These are phyloP conservation scores for Eucalyptus grandis DNA, from an alignment of 345 rosid species.

Conservation along the genomic window DNA sequence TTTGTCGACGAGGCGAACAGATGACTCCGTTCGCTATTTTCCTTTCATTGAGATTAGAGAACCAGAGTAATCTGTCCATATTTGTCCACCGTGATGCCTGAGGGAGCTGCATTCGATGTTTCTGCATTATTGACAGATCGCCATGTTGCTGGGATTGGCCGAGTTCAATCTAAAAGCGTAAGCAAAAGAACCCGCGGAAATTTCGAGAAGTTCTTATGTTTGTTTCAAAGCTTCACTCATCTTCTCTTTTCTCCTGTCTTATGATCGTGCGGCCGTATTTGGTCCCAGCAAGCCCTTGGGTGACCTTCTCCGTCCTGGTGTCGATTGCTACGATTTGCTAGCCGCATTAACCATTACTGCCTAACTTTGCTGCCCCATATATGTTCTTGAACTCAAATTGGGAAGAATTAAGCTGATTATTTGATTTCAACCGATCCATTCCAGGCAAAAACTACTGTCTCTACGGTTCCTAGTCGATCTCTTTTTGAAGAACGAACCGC, in stretches of 20 bases:
- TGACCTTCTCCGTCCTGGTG: slow-evolving; percentile 39
- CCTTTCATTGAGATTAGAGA: neutral
- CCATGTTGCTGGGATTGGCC: slow-evolving; percentile 38
- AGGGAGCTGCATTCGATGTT: neutral
- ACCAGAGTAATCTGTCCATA: neutral
- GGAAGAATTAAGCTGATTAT: neutral
- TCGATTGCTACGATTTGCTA: slow-evolving; percentile 61
- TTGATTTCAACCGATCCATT: neutral
- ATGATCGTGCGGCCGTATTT: neutral
- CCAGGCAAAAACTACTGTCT: slow-evolving; percentile 81
- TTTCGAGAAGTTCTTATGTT: neutral
- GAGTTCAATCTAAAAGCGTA: slow-evolving; percentile 90
- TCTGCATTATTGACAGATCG: slow-evolving; percentile 25
- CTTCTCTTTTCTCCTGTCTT: neutral
- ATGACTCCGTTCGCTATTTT: neutral
- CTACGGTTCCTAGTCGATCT: slow-evolving; percentile 38
- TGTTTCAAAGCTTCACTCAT: neutral
- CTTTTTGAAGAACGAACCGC: slow-evolving; percentile 64
- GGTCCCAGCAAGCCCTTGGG: slow-evolving; percentile 29
- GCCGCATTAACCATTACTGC: slow-evolving; percentile 50
- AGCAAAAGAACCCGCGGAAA: neutral
- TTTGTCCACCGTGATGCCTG: neutral
- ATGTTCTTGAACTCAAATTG: neutral
- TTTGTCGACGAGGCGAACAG: slow-evolving; percentile 61
- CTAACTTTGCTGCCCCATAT: too few species aligned